Percentiles rank a stretch among this genome's conserved stretches.
These are phyloP conservation scores for Candida patagonica DNA, from an alignment of 805 yeast species.

Conservation along the genomic window DNA sequence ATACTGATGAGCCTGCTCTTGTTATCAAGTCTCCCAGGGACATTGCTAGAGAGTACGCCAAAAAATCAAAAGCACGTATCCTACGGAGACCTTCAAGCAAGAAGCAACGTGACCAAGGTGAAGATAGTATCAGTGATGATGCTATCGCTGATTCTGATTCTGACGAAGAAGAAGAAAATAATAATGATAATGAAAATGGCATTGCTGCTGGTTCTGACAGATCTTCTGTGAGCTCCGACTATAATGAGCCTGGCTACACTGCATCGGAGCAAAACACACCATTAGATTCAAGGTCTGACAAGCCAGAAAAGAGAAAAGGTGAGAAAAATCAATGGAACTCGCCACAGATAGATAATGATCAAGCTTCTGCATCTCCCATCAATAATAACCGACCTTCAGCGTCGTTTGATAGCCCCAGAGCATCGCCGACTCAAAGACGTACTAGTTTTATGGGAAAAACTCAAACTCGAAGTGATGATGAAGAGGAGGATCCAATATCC, in stretches of 20 bases:
- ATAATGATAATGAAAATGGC: constrained; percentile 4
- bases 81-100: neutral
- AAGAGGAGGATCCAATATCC: neutral
- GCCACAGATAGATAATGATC: neutral
- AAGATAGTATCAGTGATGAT: constrained; percentile 9
- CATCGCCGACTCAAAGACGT: too few species aligned
- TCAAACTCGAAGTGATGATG: neutral
- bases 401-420: too few species aligned
- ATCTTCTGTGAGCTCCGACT: neutral
- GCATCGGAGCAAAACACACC: neutral
- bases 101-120: constrained; percentile 16
- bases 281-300: neutral
- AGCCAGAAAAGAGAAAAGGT: neutral
- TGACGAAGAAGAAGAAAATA: constrained; percentile 20
- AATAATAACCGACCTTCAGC: too few species aligned
- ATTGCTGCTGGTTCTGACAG: constrained; percentile 3
- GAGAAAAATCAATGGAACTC: neutral
- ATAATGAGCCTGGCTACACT: constrained; percentile 1
- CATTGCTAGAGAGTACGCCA: constrained; percentile 33
- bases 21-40: constrained; percentile 74
- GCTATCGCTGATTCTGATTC: neutral
- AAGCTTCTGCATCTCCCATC: neutral
- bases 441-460: too few species aligned
- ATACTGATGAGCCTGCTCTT: constrained; percentile 66
- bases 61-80: constrained; percentile 10